Base-by-base conservation (phyloP, 2,329 filamentous ascomycete genomes). In the Fusarium coffeatum region DNA sequence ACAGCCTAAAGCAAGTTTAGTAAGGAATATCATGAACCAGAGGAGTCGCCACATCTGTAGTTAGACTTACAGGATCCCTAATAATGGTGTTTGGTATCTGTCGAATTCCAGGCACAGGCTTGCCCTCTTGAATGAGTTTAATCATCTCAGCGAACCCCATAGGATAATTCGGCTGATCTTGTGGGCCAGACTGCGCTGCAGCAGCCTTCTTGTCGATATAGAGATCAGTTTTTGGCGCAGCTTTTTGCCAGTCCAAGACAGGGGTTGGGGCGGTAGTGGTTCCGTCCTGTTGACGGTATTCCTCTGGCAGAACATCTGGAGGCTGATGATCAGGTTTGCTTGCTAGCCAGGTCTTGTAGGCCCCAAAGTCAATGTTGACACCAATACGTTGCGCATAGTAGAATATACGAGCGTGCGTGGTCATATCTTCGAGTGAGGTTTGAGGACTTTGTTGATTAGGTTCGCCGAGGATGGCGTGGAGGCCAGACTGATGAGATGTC, bases 121-220 rank as follows among this genome's bases (percentile, higher is more conserved):
- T 89, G 55, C 93, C 93, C 28, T 89, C 90, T 25, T 93, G 92
- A 56, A 98, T 92, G 57, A 97, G 87, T 74, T 93, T 91, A 58
- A 97, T 90, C 66, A 98, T 93, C 71, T 95, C 90, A 10, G 92
- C 91, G 79, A 98, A 97, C 2, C 89, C 91, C 50, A 90, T 90
- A 6, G 94, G 94, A 74, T 97, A 97, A 2, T 88, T 87, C 40
- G 93, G 91, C 47, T 87, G 84, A 40, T 81, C 81, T 42, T 66
- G 60, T n/a, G 67, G 59, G 9, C 68, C 62, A 11, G 70, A 54
- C 30, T 76, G 66, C 22, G 71, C 67, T 3, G 59, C 71, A 2
- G 60, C 67, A 4, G 71, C 64, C 23, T 78, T 78, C 27, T 80
- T 80, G 51, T 85, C 83, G 27, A 86, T 76, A 50, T 78, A 83